Percentiles rank a stretch among this genome's conserved stretches.
These are phyloP conservation scores for Panicum hallii DNA, from an alignment of 202 grass and related monocot genomes.

Conservation along the genomic window DNA sequence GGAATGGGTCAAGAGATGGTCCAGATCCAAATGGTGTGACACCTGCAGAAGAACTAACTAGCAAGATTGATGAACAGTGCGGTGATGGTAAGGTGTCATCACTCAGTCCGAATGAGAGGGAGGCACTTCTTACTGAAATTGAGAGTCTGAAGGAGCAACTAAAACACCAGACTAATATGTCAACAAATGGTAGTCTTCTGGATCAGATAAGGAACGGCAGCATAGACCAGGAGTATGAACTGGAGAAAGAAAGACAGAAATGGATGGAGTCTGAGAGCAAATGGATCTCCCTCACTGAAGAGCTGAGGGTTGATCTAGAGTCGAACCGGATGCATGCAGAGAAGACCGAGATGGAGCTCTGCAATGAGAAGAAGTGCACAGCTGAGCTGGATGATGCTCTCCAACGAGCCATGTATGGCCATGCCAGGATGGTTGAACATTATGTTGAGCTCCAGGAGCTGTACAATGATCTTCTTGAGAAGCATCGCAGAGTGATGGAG, in stretches of 20 bases:
- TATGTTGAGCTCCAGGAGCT: slow-evolving; percentile 93
- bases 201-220: slow-evolving; percentile 78
- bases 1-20: slow-evolving; percentile 45
- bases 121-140: slow-evolving; percentile 53
- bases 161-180: slow-evolving; percentile 41
- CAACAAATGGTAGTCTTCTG: slow-evolving; percentile 64
- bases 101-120: slow-evolving; percentile 44
- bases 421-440: slow-evolving; percentile 89
- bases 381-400: slow-evolving; percentile 92
- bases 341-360: slow-evolving; percentile 79
- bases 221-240: slow-evolving; percentile 61
- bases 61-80: slow-evolving; percentile 36
- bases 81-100: slow-evolving; percentile 29
- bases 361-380: slow-evolving; percentile 81
- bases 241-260: slow-evolving; percentile 84
- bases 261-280: slow-evolving; percentile 98
- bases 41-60: slow-evolving; percentile 22
- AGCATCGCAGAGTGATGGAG: slow-evolving; percentile 87
- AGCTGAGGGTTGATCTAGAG: slow-evolving; percentile 86
- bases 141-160: slow-evolving; percentile 55
- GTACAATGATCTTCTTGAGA: slow-evolving; percentile 79
- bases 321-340: slow-evolving; percentile 81
- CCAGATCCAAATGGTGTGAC: slow-evolving; percentile 40
- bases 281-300: slow-evolving; percentile 93
- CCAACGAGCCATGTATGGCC: slow-evolving; percentile 78